Percentiles rank a stretch among this genome's conserved stretches.
These are phyloP conservation scores for Epichloe gansuensis DNA, from an alignment of 2,329 filamentous ascomycete genomes.

Conservation along the genomic window DNA sequence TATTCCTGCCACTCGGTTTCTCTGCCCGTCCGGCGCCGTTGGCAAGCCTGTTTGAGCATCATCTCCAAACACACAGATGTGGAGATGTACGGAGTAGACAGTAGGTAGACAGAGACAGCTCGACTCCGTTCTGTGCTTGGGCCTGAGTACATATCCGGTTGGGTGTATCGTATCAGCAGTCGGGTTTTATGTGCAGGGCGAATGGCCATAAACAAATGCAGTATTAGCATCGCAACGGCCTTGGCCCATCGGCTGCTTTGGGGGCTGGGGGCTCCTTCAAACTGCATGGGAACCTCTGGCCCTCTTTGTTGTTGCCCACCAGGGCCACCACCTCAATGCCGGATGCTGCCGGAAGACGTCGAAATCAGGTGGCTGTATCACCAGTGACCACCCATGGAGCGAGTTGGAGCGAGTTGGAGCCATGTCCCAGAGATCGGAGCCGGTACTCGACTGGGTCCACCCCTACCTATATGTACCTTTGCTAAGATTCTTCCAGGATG, in stretches of 20 bases:
- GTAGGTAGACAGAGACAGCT: not conserved
- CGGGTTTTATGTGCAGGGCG: not conserved
- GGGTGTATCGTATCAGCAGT: too few relatives aligned
- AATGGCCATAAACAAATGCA: not conserved
- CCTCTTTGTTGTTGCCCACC: not conserved
- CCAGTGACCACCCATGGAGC: not conserved
- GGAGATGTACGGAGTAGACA: not conserved
- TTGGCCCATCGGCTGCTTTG: too few relatives aligned
- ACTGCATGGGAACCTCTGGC: not conserved
- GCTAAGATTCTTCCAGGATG: not conserved
- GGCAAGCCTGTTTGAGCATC: not conserved
- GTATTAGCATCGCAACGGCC: too few relatives aligned
- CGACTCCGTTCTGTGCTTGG: not conserved
- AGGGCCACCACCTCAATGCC: not conserved
- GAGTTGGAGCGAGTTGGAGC: not conserved
- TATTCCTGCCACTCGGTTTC: conserved; percentile 1
- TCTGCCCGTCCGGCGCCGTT: conserved; percentile 6
- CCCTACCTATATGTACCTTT: not conserved
- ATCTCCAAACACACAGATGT: not conserved
- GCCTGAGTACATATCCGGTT: too few relatives aligned
- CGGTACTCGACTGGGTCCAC: not conserved
- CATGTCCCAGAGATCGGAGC: not conserved
- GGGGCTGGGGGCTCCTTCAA: too few relatives aligned
- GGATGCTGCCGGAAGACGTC: not conserved
- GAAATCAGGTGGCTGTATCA: not conserved